phyloP scores from a whole-genome alignment of 2,329 filamentous ascomycete genomes.

The Penicillium sp. region DNA sequence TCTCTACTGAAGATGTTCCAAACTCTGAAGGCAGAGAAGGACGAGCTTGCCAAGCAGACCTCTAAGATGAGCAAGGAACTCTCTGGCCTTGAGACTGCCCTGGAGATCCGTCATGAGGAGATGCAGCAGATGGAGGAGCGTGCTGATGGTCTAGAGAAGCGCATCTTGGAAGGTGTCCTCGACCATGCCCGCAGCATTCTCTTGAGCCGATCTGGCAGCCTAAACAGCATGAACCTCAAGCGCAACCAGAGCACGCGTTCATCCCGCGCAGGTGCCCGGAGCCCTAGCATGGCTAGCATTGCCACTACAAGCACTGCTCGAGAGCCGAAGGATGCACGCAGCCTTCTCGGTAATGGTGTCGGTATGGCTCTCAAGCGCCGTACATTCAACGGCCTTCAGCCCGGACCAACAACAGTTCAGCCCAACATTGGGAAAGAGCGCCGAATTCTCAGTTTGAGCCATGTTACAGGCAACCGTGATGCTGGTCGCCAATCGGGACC shows the following conservation, averaged over 20 bases:
- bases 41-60: constrained; percentile 75
- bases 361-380: constrained; percentile 54
- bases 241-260: constrained; percentile 45
- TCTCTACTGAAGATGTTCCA: constrained; percentile 59
- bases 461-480: constrained; percentile 73
- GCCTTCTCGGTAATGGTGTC: constrained; percentile 42
- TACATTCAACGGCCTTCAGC: constrained; percentile 44
- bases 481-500: constrained; percentile 34
- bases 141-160: constrained; percentile 83
- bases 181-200: constrained; percentile 84
- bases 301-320: constrained; percentile 34
- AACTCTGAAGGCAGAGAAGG: constrained; percentile 51
- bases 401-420: constrained; percentile 45
- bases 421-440: constrained; percentile 59
- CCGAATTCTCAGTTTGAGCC: constrained; percentile 85
- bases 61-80: constrained; percentile 79
- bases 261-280: constrained; percentile 34
- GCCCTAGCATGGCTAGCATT: constrained; percentile 35
- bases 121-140: constrained; percentile 86
- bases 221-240: constrained; percentile 52
- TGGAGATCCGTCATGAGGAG: constrained; percentile 86
- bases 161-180: constrained; percentile 93
- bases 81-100: constrained; percentile 84
- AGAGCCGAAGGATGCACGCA: constrained; percentile 35
- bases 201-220: constrained; percentile 68